A percentile compares a stretch with the other conserved stretches of the same genome.
These are phyloP conservation scores for Escallonia herrerae DNA, from an alignment of 129 eudicot species.

Conservation along the genomic window DNA sequence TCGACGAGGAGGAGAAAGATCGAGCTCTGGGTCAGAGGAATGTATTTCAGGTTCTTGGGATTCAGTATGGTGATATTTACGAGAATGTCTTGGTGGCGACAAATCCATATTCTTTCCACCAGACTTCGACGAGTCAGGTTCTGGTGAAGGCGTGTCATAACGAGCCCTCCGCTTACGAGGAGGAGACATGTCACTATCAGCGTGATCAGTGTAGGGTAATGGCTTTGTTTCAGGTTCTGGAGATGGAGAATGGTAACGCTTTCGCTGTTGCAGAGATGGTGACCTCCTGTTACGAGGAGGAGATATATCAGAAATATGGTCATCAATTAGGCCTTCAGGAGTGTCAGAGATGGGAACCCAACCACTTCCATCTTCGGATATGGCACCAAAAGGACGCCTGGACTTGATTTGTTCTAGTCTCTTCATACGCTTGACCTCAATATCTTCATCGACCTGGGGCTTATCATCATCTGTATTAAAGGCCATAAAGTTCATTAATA, in stretches of 20 bases:
- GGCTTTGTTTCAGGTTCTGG: slow-evolving; percentile 29
- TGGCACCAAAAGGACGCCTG: slow-evolving; percentile 63
- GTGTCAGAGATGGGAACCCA: slow-evolving; percentile 64
- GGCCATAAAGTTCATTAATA: background rate
- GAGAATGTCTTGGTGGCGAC: slow-evolving; percentile 21
- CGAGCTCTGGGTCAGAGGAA: slow-evolving; percentile 17
- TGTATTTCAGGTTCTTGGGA: slow-evolving; percentile 19
- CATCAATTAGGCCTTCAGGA: background rate
- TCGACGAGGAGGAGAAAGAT: slow-evolving; percentile 48
- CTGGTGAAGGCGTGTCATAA: slow-evolving; percentile 40
- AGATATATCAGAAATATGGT: slow-evolving; percentile 43
- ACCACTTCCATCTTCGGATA: slow-evolving; percentile 98
- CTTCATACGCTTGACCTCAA: slow-evolving; percentile 86
- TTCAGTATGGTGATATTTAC: slow-evolving; percentile 4
- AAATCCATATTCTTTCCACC: slow-evolving; percentile 16
- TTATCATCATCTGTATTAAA: slow-evolving; percentile 60
- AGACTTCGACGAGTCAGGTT: slow-evolving; percentile 9
- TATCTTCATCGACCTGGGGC: slow-evolving; percentile 88
- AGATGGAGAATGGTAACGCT: slow-evolving; percentile 31
- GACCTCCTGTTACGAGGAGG: slow-evolving; percentile 45
- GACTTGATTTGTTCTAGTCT: slow-evolving; percentile 61
- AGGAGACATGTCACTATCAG: slow-evolving; percentile 30
- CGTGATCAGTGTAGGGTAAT: background rate
- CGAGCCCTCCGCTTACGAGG: slow-evolving; percentile 46
- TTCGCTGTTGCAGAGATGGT: background rate